Base-by-base conservation (phyloP, 495 filamentous ascomycete species). In the Podospora pseudopauciseta region DNA sequence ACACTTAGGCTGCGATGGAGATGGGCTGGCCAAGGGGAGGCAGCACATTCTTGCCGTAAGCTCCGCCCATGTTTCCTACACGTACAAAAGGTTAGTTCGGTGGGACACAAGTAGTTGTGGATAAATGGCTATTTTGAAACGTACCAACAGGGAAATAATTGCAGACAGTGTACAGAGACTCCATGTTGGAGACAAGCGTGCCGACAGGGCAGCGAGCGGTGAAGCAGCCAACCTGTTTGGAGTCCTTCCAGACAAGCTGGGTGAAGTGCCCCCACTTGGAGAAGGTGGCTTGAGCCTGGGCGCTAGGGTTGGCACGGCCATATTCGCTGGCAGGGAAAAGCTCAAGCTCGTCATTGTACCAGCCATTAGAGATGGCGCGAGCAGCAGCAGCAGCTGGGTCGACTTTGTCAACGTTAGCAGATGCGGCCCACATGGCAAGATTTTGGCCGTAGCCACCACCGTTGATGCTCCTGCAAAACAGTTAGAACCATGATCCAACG, bases 241-340 rank as follows among this genome's bases (percentile, higher is more conserved):
- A 90, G 6, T 53, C 75, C 76, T 89, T 88, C 95, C 95, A 99
- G 53, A 98, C 86, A 27, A 97, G 83, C 82, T 97, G 92, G n/a
- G 90, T 87, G 83, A 92, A 92, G 78, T 99, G 94, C 67, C 94
- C 92, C 87, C 89, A 95, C 39, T 74, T 65, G 44, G 89, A 81
- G 78, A 93, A 92, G 77, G 84, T 76, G 71, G 73, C 68, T 85
- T 88, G 89, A 74, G 85, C 79, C 7, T 19, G n/a, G 3, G 7
- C 55, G 55, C 55, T 58, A 26, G 86, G 84, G 30, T 73, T 79
- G 53, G 69, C 65, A 61, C 77, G 60, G 57, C 81, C 80, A 61
- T 81, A 82, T 69, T 76, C 76, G 56, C 68, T 65, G 27, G 75
- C 73, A 9, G 76, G 73, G 74, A 78, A 85, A 56, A 62, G 63